phyloP scores from a whole-genome alignment of 495 filamentous ascomycete genomes.

The Aspergillus heteromorphus region DNA sequence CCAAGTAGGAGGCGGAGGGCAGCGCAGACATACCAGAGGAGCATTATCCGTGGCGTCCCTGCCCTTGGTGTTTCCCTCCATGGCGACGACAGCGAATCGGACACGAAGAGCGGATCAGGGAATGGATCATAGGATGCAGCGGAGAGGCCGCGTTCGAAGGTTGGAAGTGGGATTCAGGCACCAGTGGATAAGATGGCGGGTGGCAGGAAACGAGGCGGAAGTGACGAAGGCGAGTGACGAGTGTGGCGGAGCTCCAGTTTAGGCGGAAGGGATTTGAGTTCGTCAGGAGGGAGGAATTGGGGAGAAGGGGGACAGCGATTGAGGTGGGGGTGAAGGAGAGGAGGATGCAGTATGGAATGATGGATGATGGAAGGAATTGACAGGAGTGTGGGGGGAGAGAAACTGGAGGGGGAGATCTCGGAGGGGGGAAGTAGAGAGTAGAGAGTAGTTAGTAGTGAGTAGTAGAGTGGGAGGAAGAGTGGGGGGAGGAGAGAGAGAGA shows the following conservation, averaged over 20 bases:
- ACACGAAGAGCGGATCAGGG: slow-evolving; percentile 16
- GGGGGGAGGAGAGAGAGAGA: slow-evolving; percentile 1
- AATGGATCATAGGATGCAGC: slow-evolving; percentile 28
- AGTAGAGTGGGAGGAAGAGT: too few species aligned
- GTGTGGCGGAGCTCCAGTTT: background rate
- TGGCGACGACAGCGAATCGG: slow-evolving; percentile 28
- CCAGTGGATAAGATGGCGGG: background rate
- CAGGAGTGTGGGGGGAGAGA: background rate
- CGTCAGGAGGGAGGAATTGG: background rate
- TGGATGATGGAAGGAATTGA: background rate
- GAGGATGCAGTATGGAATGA: background rate
- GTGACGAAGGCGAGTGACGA: background rate
- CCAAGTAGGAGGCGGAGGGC: background rate
- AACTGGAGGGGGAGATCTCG: background rate
- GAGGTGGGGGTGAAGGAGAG: background rate
- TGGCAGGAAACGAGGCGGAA: background rate
- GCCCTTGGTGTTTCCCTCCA: slow-evolving; percentile 34
- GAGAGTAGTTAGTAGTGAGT: too few species aligned
- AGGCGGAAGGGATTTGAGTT: background rate
- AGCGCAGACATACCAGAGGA: slow-evolving; percentile 39
- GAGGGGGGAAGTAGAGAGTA: slow-evolving; percentile 1
- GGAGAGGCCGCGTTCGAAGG: background rate
- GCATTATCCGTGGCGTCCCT: slow-evolving; percentile 40
- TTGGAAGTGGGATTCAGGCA: background rate
- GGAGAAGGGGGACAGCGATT: background rate